Conservation (phyloP, 768 basidiomycete species). For the Chiua virens region DNA sequence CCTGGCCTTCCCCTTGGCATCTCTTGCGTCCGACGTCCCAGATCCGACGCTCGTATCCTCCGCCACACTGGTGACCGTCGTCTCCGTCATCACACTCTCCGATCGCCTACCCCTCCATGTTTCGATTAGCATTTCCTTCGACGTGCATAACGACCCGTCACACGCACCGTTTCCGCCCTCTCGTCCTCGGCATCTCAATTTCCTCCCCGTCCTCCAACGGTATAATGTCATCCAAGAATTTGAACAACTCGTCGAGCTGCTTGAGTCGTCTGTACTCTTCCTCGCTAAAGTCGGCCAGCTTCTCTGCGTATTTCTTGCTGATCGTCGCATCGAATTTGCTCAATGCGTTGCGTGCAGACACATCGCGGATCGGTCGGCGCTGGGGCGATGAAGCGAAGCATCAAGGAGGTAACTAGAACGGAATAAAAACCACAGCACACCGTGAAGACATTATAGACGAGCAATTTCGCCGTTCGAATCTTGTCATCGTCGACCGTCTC, state of each 20-base stretch:
- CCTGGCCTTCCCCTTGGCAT: constrained; percentile 29
- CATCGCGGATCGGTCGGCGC: constrained; percentile 62
- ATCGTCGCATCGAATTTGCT: constrained; percentile 66
- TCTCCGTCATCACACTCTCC: constrained; percentile 50
- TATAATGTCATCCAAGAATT: constrained; percentile 70
- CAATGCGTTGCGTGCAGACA: constrained; percentile 65
- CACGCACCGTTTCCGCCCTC: constrained; percentile 52
- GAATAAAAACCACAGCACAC: background rate
- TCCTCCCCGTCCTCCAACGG: constrained; percentile 65
- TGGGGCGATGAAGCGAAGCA: constrained; percentile 17
- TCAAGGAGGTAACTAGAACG: background rate
- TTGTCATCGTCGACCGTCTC: constrained; percentile 68
- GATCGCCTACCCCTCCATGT: constrained; percentile 49
- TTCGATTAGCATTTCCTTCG: background rate
- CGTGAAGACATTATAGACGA: constrained; percentile 45
- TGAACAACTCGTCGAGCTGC: constrained; percentile 61
- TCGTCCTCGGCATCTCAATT: constrained; percentile 38
- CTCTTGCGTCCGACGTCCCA: constrained; percentile 25
- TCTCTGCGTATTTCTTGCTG: constrained; percentile 68
- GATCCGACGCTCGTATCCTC: constrained; percentile 34
- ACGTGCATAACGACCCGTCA: no score
- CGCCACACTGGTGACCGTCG: constrained; percentile 41
- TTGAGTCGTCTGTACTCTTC: constrained; percentile 68
- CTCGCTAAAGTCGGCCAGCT: constrained; percentile 70
- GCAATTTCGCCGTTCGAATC: constrained; percentile 58